Conservation (phyloP, 371 early-diverging fungal genomes). For the Saksenaea oblongispora region DNA sequence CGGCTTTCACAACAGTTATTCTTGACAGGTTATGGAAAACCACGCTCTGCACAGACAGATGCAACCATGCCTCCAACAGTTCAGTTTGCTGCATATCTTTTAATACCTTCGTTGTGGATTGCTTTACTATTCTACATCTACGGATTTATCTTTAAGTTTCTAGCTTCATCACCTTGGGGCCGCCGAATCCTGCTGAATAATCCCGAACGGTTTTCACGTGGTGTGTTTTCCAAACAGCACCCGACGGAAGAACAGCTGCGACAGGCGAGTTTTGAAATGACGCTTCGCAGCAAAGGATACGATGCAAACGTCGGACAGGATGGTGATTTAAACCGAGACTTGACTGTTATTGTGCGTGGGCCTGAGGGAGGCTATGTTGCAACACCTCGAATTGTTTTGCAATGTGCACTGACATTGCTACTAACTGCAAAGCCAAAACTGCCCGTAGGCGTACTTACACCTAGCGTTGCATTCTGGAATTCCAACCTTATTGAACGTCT, state of each 20-base stretch:
- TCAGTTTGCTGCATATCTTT: conserved; percentile 62
- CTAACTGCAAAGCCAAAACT: conserved; percentile 12
- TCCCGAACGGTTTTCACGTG: conserved; percentile 56
- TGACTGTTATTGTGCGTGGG: conserved; percentile 54
- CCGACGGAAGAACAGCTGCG: conserved; percentile 58
- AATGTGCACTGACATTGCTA: conserved; percentile 55
- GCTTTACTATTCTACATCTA: conserved; percentile 38
- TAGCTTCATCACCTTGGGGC: conserved; percentile 56
- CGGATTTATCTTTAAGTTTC: conserved; percentile 47
- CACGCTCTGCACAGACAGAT: conserved; percentile 18
- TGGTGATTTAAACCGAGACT: conserved; percentile 41
- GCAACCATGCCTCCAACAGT: conserved; percentile 47
- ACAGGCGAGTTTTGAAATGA: conserved; percentile 57
- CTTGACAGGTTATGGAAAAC: conserved; percentile 33
- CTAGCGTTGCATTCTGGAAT: conserved; percentile 62
- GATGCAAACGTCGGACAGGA: conserved; percentile 25
- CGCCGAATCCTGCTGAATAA: conserved; percentile 57
- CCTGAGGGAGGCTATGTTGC: conserved; percentile 68
- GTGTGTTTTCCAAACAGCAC: conserved; percentile 60
- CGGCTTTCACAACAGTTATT: conserved; percentile 59
- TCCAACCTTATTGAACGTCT: conserved; percentile 57
- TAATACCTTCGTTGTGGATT: conserved; percentile 52
- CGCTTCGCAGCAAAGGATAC: conserved; percentile 55
- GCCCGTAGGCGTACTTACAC: conserved; percentile 64
- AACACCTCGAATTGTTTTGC: conserved; percentile 61